Conservation (phyloP, 768 basidiomycete species). For the Lentinula lateritia region DNA sequence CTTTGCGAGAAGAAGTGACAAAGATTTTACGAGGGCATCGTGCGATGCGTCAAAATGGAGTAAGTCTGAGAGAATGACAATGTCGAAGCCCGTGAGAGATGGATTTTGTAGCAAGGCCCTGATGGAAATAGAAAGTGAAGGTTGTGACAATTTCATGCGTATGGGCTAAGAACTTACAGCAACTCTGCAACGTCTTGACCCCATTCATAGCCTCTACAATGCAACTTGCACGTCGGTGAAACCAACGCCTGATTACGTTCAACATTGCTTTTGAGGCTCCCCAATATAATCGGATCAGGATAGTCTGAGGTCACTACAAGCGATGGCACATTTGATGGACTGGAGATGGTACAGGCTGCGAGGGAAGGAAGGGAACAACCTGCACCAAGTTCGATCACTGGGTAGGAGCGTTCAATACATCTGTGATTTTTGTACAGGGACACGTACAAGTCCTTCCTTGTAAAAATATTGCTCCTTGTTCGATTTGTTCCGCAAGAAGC, state of each 20-base stretch:
- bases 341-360: slow-evolving; percentile 38
- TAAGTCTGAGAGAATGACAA: slow-evolving; percentile 66
- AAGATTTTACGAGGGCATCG: slow-evolving; percentile 45
- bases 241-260: slow-evolving; percentile 38
- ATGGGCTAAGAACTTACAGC: slow-evolving; percentile 32
- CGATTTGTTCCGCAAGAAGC: slow-evolving; percentile 61
- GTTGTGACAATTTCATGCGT: slow-evolving; percentile 6
- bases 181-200: slow-evolving; percentile 42
- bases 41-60: slow-evolving; percentile 66
- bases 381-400: slow-evolving; percentile 70
- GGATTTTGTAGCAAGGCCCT: neutral
- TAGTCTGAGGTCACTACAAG: slow-evolving; percentile 64
- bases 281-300: slow-evolving; percentile 56
- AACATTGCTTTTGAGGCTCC: slow-evolving; percentile 51
- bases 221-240: slow-evolving; percentile 32
- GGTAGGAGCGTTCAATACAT: no score
- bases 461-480: slow-evolving; percentile 44
- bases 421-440: no score
- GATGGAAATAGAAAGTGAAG: slow-evolving; percentile 11
- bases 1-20: slow-evolving; percentile 41
- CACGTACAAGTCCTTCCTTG: slow-evolving; percentile 34
- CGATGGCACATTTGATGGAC: slow-evolving; percentile 40
- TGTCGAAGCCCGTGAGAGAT: slow-evolving; percentile 36
- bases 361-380: slow-evolving; percentile 67
- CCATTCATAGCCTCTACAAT: slow-evolving; percentile 59